A percentile compares a stretch with the other conserved stretches of the same genome.
Evolutionary conservation across 163 green algal genomes (phyloP).

Genomic region (Scenedesmus sp.): DNA sequence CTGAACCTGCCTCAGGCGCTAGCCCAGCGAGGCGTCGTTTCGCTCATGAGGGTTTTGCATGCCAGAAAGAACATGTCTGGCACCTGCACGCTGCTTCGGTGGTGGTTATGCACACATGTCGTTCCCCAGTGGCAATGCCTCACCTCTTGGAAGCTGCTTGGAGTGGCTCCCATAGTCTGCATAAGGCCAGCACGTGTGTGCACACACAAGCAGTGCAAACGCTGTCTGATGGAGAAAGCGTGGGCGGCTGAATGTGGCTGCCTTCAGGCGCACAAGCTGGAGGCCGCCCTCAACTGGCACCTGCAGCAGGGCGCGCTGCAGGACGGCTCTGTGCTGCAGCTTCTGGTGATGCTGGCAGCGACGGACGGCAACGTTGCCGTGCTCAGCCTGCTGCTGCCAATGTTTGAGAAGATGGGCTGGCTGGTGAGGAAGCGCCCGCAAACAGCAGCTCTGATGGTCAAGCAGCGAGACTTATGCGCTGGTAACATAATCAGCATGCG

Average conservation of each 20-base stretch:
- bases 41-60: too few relatives aligned
- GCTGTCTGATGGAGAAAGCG: neutral
- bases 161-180: too few relatives aligned
- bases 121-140: too few relatives aligned
- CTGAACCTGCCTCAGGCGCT: too few relatives aligned
- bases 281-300: conserved; percentile 41
- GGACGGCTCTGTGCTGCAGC: conserved; percentile 50
- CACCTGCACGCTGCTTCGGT: too few relatives aligned
- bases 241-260: neutral
- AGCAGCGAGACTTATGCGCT: neutral
- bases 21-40: too few relatives aligned
- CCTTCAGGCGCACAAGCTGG: conserved; percentile 43
- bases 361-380: conserved; percentile 40
- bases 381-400: conserved; percentile 42
- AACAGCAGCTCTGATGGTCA: neutral
- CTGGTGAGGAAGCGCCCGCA: conserved; percentile 23
- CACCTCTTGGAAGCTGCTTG: too few relatives aligned
- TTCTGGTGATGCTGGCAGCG: conserved; percentile 38
- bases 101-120: too few relatives aligned
- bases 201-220: neutral
- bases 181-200: neutral
- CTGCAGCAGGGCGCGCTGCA: conserved; percentile 41
- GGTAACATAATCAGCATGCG: neutral
- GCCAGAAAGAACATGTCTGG: too few relatives aligned
- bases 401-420: conserved; percentile 48